Percentiles rank a stretch among this genome's conserved stretches.
Conservation (phyloP, 768 basidiomycete genomes). For the Psilocybe cubensis region DNA sequence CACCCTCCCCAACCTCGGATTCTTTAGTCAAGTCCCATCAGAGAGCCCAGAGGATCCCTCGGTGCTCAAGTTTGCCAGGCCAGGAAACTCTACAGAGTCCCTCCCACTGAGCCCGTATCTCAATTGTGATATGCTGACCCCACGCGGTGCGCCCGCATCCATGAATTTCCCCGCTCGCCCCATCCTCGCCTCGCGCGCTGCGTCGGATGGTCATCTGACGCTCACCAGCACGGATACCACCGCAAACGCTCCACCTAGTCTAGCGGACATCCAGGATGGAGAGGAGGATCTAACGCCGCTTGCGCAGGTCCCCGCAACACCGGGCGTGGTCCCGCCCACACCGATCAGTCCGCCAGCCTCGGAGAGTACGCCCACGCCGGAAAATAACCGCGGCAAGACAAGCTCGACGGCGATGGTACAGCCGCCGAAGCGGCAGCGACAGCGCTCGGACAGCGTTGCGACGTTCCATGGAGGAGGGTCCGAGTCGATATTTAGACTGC, state of each 20-base stretch:
- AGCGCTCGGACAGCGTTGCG: slow-evolving; percentile 54
- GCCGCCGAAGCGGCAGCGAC: slow-evolving; percentile 29
- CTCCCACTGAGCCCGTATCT: slow-evolving; percentile 41
- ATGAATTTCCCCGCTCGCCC: slow-evolving; percentile 15
- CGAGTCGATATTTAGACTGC: slow-evolving; percentile 94
- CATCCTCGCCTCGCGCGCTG: slow-evolving; percentile 6
- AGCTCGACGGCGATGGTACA: background rate
- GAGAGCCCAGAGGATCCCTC: slow-evolving; percentile 64
- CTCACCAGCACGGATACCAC: slow-evolving; percentile 2
- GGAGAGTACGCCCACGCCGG: slow-evolving; percentile 4
- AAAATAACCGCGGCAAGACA: background rate
- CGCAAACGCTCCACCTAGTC: background rate
- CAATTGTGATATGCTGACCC: slow-evolving; percentile 36
- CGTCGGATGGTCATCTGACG: slow-evolving; percentile 8
- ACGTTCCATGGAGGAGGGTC: slow-evolving; percentile 79
- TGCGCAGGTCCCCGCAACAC: slow-evolving; percentile 2
- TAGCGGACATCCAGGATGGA: background rate
- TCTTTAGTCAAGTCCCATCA: slow-evolving; percentile 32
- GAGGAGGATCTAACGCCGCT: background rate
- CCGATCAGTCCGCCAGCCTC: slow-evolving; percentile 5
- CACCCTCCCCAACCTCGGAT: slow-evolving; percentile 35
- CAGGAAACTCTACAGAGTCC: slow-evolving; percentile 77
- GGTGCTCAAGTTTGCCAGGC: slow-evolving; percentile 76
- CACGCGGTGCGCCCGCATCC: slow-evolving; percentile 26
- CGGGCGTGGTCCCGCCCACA: slow-evolving; percentile 17